Evolutionary conservation across 2,329 filamentous ascomycete species (phyloP).

Genomic region (Ascochyta pisi): DNA sequence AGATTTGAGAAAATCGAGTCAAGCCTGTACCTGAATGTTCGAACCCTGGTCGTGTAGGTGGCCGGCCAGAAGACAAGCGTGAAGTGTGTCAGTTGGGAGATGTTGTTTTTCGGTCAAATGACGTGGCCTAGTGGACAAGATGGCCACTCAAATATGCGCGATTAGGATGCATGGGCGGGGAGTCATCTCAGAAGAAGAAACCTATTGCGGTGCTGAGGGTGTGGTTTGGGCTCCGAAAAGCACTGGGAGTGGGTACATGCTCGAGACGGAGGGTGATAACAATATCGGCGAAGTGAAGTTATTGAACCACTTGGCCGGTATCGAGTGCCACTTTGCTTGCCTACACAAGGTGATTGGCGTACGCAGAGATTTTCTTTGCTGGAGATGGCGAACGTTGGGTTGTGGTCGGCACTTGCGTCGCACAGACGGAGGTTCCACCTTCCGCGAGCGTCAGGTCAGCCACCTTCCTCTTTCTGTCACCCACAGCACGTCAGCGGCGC

Average conservation of each 20-base stretch:
- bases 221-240: background rate
- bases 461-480: background rate
- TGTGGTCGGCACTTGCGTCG: background rate
- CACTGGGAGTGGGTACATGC: no score
- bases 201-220: background rate
- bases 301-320: background rate
- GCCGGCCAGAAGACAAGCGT: background rate
- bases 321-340: background rate
- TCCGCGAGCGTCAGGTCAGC: background rate
- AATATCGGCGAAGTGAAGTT: background rate
- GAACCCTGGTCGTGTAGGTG: background rate
- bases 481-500: conserved; percentile 1
- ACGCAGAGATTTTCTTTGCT: background rate
- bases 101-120: background rate
- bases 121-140: background rate
- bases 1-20: background rate
- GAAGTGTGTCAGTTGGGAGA: background rate
- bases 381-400: background rate
- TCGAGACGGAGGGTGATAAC: no score
- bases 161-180: background rate
- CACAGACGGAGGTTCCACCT: background rate
- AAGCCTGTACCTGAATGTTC: background rate
- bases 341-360: background rate
- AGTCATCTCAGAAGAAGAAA: background rate
- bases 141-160: background rate